Evolutionary conservation across 176 grass and related monocot genomes (phyloP).

Genomic region (Lolium multiflorum): DNA sequence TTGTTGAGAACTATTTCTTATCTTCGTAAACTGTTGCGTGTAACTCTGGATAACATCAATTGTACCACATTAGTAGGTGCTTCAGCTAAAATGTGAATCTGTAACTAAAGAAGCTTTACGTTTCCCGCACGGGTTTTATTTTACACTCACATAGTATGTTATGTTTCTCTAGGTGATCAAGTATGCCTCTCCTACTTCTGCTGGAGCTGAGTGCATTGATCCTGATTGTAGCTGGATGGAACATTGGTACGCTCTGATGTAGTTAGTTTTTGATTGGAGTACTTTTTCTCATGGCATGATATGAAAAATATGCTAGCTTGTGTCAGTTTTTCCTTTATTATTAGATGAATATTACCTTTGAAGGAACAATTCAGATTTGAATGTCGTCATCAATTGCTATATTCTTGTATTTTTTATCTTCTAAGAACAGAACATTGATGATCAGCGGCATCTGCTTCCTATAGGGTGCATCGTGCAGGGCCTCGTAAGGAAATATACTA

Average conservation of each 20-base stretch:
- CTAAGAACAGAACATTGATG: conserved; percentile 1
- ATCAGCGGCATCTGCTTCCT: conserved; percentile 41
- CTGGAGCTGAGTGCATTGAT: conserved; percentile 91
- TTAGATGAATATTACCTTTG: neutral
- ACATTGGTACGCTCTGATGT: conserved; percentile 74
- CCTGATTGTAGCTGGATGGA: conserved; percentile 96
- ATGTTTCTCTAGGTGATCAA: conserved; percentile 83
- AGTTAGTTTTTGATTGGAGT: conserved; percentile 31
- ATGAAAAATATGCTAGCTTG: conserved; percentile 26
- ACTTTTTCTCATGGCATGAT: neutral
- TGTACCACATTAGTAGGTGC: conserved; percentile 6
- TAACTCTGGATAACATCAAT: conserved; percentile 10
- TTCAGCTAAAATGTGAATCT: conserved; percentile 16
- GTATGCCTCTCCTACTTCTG: conserved; percentile 84
- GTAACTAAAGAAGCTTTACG: neutral
- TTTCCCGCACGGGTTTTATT: conserved; percentile 18
- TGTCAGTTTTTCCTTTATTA: neutral
- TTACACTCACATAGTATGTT: conserved; percentile 35
- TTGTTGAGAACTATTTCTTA: conserved; percentile 8
- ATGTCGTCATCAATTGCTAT: neutral
- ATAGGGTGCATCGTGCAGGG: conserved; percentile 91
- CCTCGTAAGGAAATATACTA: conserved; percentile 96
- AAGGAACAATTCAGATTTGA: neutral
- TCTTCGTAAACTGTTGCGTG: neutral
- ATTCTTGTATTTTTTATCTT: conserved; percentile 17